Evolutionary conservation across 805 yeast genomes (phyloP), one percentile per base, ranked within the genome.

Genomic region (Lipomyces mesembrius): DNA sequence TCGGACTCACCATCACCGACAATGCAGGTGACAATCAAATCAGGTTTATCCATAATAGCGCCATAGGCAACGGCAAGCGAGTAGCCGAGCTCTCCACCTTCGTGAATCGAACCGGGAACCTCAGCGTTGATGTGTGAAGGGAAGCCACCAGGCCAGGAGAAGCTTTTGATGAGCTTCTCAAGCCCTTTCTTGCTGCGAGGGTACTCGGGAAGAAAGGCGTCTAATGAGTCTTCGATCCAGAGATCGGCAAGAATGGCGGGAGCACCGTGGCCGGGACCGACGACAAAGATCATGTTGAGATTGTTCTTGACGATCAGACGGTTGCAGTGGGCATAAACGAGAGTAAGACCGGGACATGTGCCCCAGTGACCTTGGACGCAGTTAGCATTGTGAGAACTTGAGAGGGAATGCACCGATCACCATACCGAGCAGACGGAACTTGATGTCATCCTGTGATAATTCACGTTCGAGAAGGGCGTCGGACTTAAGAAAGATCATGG

Each of bases 61-160:
- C 73, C 73, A 53, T 65, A 70, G 11, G 71, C 49, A 32, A 68
- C 71, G 7, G 73, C 69, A 25, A 70, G 69, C 52, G 73, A 68
- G 70, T 70, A 70, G n/a, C 73, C 73, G 17, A 70, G 67, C 63
- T 70, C 73, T 57, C 73, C 73, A 34, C 73, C 73, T 49, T 70
- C 73, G 65, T 70, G 73, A 58, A 70, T 68, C 9, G 71, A 63
- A 2, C 73, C 73, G 25, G 73, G 73, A 22, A 65, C 70, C 60
- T 70, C 71, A 37, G 73, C 70, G 43, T 65, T 68, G 59, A 68
- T 60, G 59, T 70, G 73, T 32, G 71, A 68, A 20, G 71, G 71
- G 59, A 70, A 68, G 20, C 73, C 73, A 35, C 73, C 73, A 20
- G 73, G 72, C 66, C 68, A 63, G 22, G 73, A 70, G 62, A 70